Evolutionary conservation across 163 green algal genomes (phyloP).

Genomic region (Chlorella variabilis): DNA sequence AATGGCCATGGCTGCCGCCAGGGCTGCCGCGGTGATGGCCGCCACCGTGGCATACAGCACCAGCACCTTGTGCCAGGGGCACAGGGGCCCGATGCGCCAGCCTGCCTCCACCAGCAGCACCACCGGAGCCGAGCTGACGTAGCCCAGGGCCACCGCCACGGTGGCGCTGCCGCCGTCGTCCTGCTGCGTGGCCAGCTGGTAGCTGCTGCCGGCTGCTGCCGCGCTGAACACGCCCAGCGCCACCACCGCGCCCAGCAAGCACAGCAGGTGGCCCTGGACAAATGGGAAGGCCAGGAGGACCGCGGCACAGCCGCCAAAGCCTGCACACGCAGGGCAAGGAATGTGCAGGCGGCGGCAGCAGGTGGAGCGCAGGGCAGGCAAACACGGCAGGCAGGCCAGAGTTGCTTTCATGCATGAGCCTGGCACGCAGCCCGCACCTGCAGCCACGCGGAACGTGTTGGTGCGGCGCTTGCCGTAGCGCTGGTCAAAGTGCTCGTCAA

Average conservation of each 20-base stretch:
- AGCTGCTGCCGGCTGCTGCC: background rate
- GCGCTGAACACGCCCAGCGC: conserved; percentile 13
- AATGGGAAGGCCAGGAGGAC: conserved; percentile 7
- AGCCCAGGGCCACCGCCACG: conserved; percentile 8
- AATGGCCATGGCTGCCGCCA: background rate
- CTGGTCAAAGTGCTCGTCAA: background rate
- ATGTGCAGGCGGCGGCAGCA: background rate
- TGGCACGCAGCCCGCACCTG: background rate
- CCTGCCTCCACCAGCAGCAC: conserved; percentile 15
- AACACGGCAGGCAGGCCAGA: background rate
- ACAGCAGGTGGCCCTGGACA: background rate
- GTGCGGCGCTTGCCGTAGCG: background rate
- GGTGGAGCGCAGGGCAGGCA: background rate
- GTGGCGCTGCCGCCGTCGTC: background rate
- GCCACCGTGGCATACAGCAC: background rate
- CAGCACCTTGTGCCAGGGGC: background rate
- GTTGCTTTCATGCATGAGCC: no score
- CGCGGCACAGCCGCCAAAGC: conserved; percentile 24
- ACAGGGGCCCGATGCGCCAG: background rate
- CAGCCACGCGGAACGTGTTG: background rate
- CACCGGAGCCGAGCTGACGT: conserved; percentile 9
- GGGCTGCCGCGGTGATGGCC: background rate
- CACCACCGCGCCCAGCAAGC: conserved; percentile 1
- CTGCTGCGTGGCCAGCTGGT: conserved; percentile 3
- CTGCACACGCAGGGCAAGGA: background rate